Base-by-base conservation (phyloP, 208 protist species). In the Wallacemonas sp. region DNA sequence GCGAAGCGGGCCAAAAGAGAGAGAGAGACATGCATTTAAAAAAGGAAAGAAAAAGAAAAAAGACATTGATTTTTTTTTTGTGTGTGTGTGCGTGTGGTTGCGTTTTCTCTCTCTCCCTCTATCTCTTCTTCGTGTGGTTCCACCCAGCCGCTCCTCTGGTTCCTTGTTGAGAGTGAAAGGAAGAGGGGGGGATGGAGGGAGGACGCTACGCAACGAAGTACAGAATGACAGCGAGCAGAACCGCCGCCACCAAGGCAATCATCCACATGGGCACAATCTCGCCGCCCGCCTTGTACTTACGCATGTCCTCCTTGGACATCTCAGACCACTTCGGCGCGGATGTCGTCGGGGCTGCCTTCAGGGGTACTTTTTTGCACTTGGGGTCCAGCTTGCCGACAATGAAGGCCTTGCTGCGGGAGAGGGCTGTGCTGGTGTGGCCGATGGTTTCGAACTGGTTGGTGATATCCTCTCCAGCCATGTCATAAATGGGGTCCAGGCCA, bases 381-480 rank as follows among this genome's bases (percentile, higher is more conserved):
- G 79, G 66, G 63, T 94, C 84, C 17, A 90, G 63, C 41, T 70
- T 67, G 31, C 89, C 89, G n/a, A 95, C 72, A 53, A 92, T 91
- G 34, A 83, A 80, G 0, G 66, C 66, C 62, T 95, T 92, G 59
- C 76, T 88, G 30, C 76, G 66, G 28, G 84, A 63, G 8, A 88
- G 38, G 14, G 90, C 90, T 2, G 72, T 75, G 59, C 82, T 86
- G 34, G 72, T 84, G 66, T 93, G 90, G 6, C 86, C 86, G 55
- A 95, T 91, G 61, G 70, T 86, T 64, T 95, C 86, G 66, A 95
- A 95, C 33, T 69, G 84, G 67, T 79, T 92, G 4, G 90, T 93
- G 66, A 92, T 91, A 46, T 93, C 86, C 55, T 74, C 78, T 27
- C 84, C 80, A 11, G 66, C 79, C 62, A 95, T 81, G 60, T 95